Base-by-base conservation (phyloP, 108 stramenopile genomes). In the Nitzschia inconspicua region DNA sequence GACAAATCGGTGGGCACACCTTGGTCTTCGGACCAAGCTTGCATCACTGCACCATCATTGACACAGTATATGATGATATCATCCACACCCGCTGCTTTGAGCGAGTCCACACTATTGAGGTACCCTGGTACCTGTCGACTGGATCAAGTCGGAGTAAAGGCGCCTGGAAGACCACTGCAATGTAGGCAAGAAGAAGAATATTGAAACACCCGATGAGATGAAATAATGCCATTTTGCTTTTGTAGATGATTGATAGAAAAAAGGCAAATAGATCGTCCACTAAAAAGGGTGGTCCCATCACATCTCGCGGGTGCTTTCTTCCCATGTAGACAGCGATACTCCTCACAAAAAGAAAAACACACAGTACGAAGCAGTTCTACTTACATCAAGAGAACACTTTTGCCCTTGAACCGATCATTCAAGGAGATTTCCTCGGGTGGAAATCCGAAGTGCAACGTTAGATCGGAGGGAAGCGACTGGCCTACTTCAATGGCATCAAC, bases 61-160 rank as follows among this genome's bases (percentile, higher is more conserved):
- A 85, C 87, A 63, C 83, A 82, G 51, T 76, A 72, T 35, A 88
- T 74, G n/a, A 88, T 59, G 2, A 88, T 73, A 48, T 83, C 79
- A 19, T 83, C 74, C 42, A 82, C 68, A 39, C 77, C 77, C 31
- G 60, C 26, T 10, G 40, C 52, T 42, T 67, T 71, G 35, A 75
- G 28, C 37, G 72, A 83, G 66, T 85, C 82, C 61, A 78, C 75
- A 35, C 83, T 80, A 65, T 53, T 79, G 44, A 85, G 63, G 72
- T 84, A 88, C 27, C 66, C 72, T 23, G 53, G 53, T n/a, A 47
- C 60, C 44, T 65, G 86, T 60, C 70, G 76, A 39, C 72, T 74
- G 59, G 84, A 85, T 81, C 88, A 89, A 53, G 88, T 89, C 23
- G 88, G 88, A 0, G 88, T 89, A 54, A 84, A 88, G 0, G 86